Evolutionary conservation across 2,329 filamentous ascomycete species (phyloP).

Genomic region (Penicillium carneum): DNA sequence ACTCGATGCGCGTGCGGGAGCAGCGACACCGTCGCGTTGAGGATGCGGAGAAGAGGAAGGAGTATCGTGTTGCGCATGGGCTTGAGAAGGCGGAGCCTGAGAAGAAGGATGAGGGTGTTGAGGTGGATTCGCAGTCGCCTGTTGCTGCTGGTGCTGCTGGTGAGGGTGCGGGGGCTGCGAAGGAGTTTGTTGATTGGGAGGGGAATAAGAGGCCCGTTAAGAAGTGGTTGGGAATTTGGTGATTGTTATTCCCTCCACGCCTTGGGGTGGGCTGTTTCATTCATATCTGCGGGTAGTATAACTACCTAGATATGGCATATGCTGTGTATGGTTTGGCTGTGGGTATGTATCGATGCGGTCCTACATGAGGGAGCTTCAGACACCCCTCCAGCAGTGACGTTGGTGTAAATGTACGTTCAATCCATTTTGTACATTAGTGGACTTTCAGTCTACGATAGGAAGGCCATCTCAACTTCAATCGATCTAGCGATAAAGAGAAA

Average conservation of each 20-base stretch:
- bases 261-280: neutral
- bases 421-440: constrained; percentile 27
- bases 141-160: constrained; percentile 48
- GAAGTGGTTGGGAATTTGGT: constrained; percentile 88
- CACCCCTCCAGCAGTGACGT: neutral
- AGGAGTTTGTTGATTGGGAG: constrained; percentile 46
- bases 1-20: constrained; percentile 72
- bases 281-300: neutral
- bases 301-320: neutral
- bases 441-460: constrained; percentile 10
- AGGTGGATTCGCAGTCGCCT: constrained; percentile 48
- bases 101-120: constrained; percentile 41
- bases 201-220: constrained; percentile 66
- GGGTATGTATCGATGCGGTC: neutral
- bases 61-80: constrained; percentile 86
- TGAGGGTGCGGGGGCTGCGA: constrained; percentile 43
- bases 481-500: constrained; percentile 21
- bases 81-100: constrained; percentile 63
- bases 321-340: too few relatives aligned
- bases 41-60: constrained; percentile 84
- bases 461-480: constrained; percentile 6
- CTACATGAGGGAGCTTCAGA: neutral
- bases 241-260: constrained; percentile 6
- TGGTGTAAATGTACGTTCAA: constrained; percentile 3
- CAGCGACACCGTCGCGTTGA: constrained; percentile 76